Evolutionary conservation across 352 stramenopile genomes (phyloP).

Genomic region (Phytophthora europaea): DNA sequence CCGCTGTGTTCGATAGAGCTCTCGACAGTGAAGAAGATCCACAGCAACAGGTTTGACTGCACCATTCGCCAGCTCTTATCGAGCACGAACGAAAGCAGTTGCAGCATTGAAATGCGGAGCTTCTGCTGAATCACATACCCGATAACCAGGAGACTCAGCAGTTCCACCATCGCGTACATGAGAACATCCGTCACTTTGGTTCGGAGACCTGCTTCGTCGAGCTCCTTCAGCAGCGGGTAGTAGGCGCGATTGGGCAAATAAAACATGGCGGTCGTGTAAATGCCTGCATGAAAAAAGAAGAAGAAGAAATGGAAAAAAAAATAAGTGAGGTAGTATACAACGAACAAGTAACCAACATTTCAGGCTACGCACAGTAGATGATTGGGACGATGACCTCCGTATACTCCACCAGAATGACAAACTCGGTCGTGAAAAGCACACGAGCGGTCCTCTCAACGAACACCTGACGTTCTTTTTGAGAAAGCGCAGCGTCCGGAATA

Average conservation of each 20-base stretch:
- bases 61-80: conserved; percentile 2
- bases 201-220: neutral
- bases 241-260: neutral
- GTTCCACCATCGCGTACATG: neutral
- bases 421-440: conserved; percentile 10
- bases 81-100: neutral
- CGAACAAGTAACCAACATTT: neutral
- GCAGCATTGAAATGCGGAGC: neutral
- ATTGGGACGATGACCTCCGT: neutral
- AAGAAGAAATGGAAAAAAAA: neutral
- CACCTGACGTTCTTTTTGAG: neutral
- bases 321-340: neutral
- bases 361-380: neutral
- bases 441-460: neutral
- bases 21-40: conserved; percentile 3
- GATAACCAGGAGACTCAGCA: neutral
- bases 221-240: neutral
- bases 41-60: neutral
- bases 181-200: neutral
- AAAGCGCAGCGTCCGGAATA: neutral
- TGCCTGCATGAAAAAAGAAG: neutral
- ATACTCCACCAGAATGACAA: conserved; percentile 8
- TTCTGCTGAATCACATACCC: neutral
- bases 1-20: neutral
- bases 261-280: neutral